A percentile compares a stretch with the other conserved stretches of the same genome.
Conservation (phyloP, 768 basidiomycete genomes). For the Hygrophorus pudorinus region DNA sequence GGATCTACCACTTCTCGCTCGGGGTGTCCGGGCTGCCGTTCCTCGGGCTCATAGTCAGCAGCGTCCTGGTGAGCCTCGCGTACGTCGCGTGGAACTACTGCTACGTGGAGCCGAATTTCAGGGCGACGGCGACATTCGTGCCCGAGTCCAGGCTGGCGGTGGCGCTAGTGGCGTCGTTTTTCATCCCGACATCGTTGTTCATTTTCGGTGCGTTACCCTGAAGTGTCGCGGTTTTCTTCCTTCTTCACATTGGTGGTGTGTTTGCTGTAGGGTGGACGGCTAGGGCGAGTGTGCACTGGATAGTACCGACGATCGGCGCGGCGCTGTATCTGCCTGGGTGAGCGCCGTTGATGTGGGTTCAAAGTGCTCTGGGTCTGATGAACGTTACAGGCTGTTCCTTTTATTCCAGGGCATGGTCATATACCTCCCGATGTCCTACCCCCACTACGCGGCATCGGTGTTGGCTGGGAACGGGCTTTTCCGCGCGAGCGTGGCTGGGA, state of each 20-base stretch:
- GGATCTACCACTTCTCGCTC: constrained; percentile 22
- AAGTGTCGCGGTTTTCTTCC: too few relatives aligned
- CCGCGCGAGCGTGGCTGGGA: constrained; percentile 18
- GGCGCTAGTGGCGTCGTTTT: constrained; percentile 20
- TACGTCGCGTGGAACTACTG: constrained; percentile 15
- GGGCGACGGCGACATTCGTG: constrained; percentile 8
- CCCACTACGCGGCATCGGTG: constrained; percentile 20
- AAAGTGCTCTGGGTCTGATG: too few relatives aligned
- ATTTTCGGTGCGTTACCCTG: constrained; percentile 20
- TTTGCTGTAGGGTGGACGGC: constrained; percentile 11
- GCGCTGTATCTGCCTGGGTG: constrained; percentile 20
- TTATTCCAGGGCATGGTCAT: constrained; percentile 20
- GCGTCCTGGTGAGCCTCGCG: constrained; percentile 12
- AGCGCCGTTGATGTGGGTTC: not conserved
- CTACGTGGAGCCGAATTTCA: constrained; percentile 14
- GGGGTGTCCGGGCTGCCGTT: constrained; percentile 22
- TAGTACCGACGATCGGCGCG: constrained; percentile 23
- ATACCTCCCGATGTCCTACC: constrained; percentile 23
- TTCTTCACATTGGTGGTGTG: too few relatives aligned
- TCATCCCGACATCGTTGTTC: constrained; percentile 24
- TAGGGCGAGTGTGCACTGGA: constrained; percentile 21
- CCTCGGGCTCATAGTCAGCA: constrained; percentile 16
- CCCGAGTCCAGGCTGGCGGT: constrained; percentile 24
- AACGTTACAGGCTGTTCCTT: constrained; percentile 14
- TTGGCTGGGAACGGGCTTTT: constrained; percentile 25